These are phyloP conservation scores for Trichoderma sp. DNA, from an alignment of 2,329 filamentous ascomycete genomes.

Conservation along the genomic window DNA sequence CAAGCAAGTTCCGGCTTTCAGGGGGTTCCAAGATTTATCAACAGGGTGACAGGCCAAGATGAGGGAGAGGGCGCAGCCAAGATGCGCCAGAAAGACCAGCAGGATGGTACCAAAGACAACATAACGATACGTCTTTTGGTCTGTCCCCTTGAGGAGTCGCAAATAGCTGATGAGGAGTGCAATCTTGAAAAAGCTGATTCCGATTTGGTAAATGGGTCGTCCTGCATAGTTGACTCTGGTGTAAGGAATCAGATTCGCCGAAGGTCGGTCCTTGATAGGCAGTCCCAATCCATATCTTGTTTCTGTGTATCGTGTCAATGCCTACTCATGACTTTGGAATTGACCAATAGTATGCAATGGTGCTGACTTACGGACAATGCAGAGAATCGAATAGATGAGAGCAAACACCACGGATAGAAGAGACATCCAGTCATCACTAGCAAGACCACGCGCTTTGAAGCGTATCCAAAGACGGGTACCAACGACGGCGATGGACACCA, in stretches of 20 bases:
- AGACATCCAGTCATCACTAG: conserved; percentile 49
- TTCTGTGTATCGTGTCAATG: conserved; percentile 38
- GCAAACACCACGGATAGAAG: conserved; percentile 47
- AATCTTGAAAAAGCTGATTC: conserved; percentile 59
- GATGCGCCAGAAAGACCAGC: conserved; percentile 47
- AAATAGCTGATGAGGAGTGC: conserved; percentile 55
- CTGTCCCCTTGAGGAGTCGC: conserved; percentile 50
- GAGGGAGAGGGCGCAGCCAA: conserved; percentile 51
- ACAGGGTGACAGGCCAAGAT: conserved; percentile 52
- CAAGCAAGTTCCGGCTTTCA: conserved; percentile 45
- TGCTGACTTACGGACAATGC: conserved; percentile 48
- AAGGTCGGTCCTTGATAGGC: conserved; percentile 45
- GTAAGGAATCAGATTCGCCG: conserved; percentile 46
- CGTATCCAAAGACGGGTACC: conserved; percentile 45
- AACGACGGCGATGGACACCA: conserved; percentile 46
- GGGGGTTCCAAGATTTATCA: conserved; percentile 48
- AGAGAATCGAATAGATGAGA: conserved; percentile 51
- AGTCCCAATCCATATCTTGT: conserved; percentile 56
- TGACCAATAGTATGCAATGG: neutral
- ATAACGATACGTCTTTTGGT: conserved; percentile 45
- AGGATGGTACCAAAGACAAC: conserved; percentile 48
- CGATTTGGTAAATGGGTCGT: conserved; percentile 55
- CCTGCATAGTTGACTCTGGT: conserved; percentile 54
- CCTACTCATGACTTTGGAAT: neutral
- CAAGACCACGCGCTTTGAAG: conserved; percentile 44